Base-by-base conservation (phyloP, 345 rosid genomes). In the Eucalyptus polyanthemos region DNA sequence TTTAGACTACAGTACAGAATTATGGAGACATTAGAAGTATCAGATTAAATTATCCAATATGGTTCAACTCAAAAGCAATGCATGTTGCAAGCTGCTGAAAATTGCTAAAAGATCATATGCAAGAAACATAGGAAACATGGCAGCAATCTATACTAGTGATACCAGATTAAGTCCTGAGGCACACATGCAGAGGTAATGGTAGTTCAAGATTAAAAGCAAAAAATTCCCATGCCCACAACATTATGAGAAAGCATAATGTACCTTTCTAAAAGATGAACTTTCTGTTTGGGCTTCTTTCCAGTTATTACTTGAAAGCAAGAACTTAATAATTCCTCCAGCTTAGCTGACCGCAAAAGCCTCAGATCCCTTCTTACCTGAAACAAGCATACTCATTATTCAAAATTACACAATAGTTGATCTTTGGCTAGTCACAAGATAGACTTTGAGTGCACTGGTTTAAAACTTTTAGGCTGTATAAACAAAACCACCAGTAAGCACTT, bases 361-460 rank as follows among this genome's bases (percentile, higher is more conserved):
- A 95, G 88, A 88, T 95, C 99, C 90, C 99, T 94, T 89, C 98
- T 95, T 90, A 97, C 99, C 99, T 97, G 89, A 87, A 87, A 87
- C 88, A 88, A 37, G 3, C 87, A 29, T 8, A 27, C 85, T 40
- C 47, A 40, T 37, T 76, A 50, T 5, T 50, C 34, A 47, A 27
- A 50, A 14, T 49, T 31, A 89, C 21, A 40, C 12, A 1, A 65
- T 24, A 42, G 53, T 47, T 24, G 14, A 65, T 27, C 34, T 8
- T n/a, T 31, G 25, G 86, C 65, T 24, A 25, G 62, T 62, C 11
- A 49, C 44, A 37, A 50, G 80, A 50, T 31, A 45, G 16, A 44
- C 88, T 53, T 19, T 9, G 45, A 50, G 19, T 31, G 50, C 88
- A 34, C 37, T 40, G 83, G 83, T 76, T 37, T 76, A 76, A 76